These are phyloP conservation scores for Sphaerobolus stellatus DNA, from an alignment of 1,284 basidiomycete genomes.

Conservation along the genomic window DNA sequence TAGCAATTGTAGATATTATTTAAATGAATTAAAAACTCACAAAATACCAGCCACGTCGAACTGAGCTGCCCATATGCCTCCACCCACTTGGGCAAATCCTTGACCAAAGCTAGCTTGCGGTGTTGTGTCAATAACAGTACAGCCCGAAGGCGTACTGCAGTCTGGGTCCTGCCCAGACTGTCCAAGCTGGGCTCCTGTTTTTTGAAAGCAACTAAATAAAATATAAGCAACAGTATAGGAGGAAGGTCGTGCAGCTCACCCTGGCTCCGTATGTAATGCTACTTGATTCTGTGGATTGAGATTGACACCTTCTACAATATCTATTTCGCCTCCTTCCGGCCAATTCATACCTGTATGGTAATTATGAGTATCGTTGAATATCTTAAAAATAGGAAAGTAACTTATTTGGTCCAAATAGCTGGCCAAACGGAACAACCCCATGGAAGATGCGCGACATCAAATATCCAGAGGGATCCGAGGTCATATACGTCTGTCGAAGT, in stretches of 20 bases:
- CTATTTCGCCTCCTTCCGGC: slow-evolving; percentile 57
- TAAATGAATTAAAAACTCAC: slow-evolving; percentile 43
- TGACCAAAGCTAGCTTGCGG: slow-evolving; percentile 53
- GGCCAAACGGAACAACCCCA: slow-evolving; percentile 71
- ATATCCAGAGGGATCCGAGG: slow-evolving; percentile 57
- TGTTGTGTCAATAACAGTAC: slow-evolving; percentile 56
- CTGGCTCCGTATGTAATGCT: slow-evolving; percentile 38
- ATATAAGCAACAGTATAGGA: slow-evolving; percentile 9
- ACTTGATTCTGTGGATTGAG: slow-evolving; percentile 53
- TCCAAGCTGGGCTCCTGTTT: slow-evolving; percentile 39
- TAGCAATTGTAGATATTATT: slow-evolving; percentile 24
- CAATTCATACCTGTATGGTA: slow-evolving; percentile 41
- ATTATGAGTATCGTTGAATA: background rate
- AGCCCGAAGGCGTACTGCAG: slow-evolving; percentile 57
- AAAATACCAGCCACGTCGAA: slow-evolving; percentile 60
- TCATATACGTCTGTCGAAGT: slow-evolving; percentile 52
- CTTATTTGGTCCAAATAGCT: slow-evolving; percentile 50
- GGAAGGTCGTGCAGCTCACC: slow-evolving; percentile 3
- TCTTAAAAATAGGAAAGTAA: background rate
- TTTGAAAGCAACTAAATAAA: slow-evolving; percentile 37
- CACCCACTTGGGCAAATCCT: slow-evolving; percentile 62
- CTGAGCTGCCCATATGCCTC: slow-evolving; percentile 73
- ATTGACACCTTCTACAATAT: slow-evolving; percentile 60
- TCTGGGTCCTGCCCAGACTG: slow-evolving; percentile 33
- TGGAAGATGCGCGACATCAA: slow-evolving; percentile 61